Evolutionary conservation across 169 alveolate genomes (phyloP).

Genomic region (Amoebophrya sp.): DNA sequence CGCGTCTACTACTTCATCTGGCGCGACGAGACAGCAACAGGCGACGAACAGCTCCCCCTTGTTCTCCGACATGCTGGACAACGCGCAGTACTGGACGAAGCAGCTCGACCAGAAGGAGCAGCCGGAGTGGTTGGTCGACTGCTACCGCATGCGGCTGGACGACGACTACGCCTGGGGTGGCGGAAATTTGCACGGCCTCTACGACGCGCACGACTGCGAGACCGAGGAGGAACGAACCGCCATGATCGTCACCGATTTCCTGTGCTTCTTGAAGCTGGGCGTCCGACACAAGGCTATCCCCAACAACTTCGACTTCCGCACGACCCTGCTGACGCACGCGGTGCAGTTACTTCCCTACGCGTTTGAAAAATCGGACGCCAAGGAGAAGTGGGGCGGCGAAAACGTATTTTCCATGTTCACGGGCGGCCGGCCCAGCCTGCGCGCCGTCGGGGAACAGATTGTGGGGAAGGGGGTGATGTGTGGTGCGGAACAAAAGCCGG

Average conservation of each 20-base stretch:
- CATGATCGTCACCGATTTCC: neutral
- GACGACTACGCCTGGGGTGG: slow-evolving; percentile 33
- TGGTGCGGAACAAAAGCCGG: too few relatives aligned
- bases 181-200: slow-evolving; percentile 29
- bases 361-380: slow-evolving; percentile 26
- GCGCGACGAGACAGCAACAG: too few relatives aligned
- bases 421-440: neutral
- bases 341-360: neutral
- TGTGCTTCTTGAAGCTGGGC: slow-evolving; percentile 14
- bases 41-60: too few relatives aligned
- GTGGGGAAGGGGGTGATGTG: too few relatives aligned
- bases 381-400: slow-evolving; percentile 28
- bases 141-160: slow-evolving; percentile 39
- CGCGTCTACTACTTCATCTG: too few relatives aligned
- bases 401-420: neutral
- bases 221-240: neutral
- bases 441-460: neutral
- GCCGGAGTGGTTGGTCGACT: slow-evolving; percentile 32
- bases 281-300: neutral
- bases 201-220: neutral
- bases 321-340: neutral
- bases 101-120: neutral
- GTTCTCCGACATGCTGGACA: too few relatives aligned
- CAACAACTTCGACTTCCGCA: neutral
- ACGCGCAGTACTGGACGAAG: neutral